A percentile compares a stretch with the other conserved stretches of the same genome.
These are phyloP conservation scores for Boletus pseudopeckii DNA, from an alignment of 768 basidiomycete species.

Conservation along the genomic window DNA sequence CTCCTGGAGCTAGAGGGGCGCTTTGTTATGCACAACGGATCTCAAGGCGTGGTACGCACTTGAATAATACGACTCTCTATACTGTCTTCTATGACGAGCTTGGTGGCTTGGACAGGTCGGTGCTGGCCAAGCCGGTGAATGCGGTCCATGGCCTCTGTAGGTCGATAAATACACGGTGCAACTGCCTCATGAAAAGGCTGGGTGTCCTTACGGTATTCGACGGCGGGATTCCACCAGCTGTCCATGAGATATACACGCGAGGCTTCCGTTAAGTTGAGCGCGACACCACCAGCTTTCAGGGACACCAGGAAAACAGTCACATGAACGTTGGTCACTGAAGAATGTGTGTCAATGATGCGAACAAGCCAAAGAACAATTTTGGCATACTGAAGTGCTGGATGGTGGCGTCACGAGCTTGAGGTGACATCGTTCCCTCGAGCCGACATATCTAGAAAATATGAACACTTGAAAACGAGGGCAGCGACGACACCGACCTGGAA, in stretches of 20 bases:
- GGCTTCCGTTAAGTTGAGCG: slow-evolving; percentile 85
- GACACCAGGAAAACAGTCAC: slow-evolving; percentile 98
- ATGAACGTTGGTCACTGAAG: slow-evolving; percentile 81
- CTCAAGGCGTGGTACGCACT: slow-evolving; percentile 33
- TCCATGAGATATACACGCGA: slow-evolving; percentile 97
- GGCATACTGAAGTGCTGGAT: slow-evolving; percentile 87
- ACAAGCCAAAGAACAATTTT: background rate
- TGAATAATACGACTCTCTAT: slow-evolving; percentile 96
- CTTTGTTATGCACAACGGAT: background rate
- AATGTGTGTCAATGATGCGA: background rate
- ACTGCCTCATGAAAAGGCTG: background rate
- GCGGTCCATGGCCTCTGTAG: slow-evolving; percentile 90
- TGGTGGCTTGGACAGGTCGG: slow-evolving; percentile 89
- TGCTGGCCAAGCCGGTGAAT: slow-evolving; percentile 96
- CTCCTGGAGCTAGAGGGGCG: slow-evolving; percentile 69
- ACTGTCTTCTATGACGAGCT: slow-evolving; percentile 92
- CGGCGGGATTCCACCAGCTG: slow-evolving; percentile 98
- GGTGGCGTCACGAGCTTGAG: slow-evolving; percentile 90
- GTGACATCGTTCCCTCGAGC: slow-evolving; percentile 95
- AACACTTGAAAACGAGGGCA: background rate
- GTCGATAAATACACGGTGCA: background rate
- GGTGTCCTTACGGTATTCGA: slow-evolving; percentile 69
- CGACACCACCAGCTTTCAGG: slow-evolving; percentile 94
- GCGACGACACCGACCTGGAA: slow-evolving; percentile 62
- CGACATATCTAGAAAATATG: slow-evolving; percentile 68